Conservation (phyloP, 2,329 filamentous ascomycete species). For the Xylaria sp. region DNA sequence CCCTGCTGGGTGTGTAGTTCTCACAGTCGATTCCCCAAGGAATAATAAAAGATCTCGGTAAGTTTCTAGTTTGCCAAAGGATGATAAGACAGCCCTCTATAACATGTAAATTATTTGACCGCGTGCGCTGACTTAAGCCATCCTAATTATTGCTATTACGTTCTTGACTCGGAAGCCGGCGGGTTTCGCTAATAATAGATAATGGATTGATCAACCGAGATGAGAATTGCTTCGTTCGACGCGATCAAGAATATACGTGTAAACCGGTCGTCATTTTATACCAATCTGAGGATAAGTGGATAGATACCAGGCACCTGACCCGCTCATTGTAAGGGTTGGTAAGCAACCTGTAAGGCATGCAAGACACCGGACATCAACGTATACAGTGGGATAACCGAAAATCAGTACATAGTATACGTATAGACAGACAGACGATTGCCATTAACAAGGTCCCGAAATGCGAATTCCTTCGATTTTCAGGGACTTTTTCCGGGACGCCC, state of each 20-base stretch:
- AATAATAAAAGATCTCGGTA: background rate
- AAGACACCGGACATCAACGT: slow-evolving; percentile 13
- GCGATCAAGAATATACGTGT: slow-evolving; percentile 5
- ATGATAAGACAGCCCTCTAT: background rate
- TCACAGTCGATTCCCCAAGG: too few species aligned
- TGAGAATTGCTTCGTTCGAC: slow-evolving; percentile 1
- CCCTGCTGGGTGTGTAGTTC: background rate
- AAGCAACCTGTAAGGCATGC: slow-evolving; percentile 12
- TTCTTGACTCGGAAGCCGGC: background rate
- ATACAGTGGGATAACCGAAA: background rate
- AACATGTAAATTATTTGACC: background rate
- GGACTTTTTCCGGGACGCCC: slow-evolving; percentile 2
- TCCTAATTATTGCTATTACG: background rate
- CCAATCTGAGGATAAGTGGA: background rate
- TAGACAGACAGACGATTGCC: background rate
- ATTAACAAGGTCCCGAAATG: slow-evolving; percentile 1
- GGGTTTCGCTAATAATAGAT: slow-evolving; percentile 12
- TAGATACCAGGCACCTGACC: slow-evolving; percentile 11
- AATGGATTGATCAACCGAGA: slow-evolving; percentile 12
- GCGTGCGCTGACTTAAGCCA: slow-evolving; percentile 1
- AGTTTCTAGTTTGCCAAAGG: background rate
- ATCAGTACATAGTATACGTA: background rate
- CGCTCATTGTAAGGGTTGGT: background rate
- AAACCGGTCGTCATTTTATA: background rate
- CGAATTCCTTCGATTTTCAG: slow-evolving; percentile 16